Base-by-base conservation (phyloP, 441 rosid genomes). In the Croton setiger region DNA sequence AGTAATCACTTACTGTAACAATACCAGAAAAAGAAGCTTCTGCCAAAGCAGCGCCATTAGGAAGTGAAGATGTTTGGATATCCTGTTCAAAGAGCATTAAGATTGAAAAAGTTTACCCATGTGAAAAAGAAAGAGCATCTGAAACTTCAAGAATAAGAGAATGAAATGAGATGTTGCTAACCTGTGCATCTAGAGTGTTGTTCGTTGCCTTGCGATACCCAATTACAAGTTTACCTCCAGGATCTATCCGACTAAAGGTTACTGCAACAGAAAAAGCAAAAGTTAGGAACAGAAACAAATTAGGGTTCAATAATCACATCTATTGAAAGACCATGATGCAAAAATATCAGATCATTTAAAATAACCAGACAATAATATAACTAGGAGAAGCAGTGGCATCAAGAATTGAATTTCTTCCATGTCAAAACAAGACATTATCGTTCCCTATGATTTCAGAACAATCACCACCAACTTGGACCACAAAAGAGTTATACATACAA, bases 211-310 rank as follows among this genome's bases (percentile, higher is more conserved):
- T 95, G 53, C 98, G 89, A 60, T 84, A 88, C 60, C 98, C 98
- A 80, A 92, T 79, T 61, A 95, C 74, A 71, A 95, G 92, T 70
- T 90, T 95, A 69, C 89, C 88, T 35, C 92, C 91, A 27, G 97
- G 97, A 77, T 88, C 92, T 75, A 86, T 82, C 75, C 86, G 87
- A 74, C 97, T 92, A 81, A 92, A 95, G 67, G 83, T 95, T 64
- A 92, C 98, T 92, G 88, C 65, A 76, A 68, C 51, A 18, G 8
- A 62, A 68, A 52, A 57, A 17, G 48, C n/a, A 57, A 74, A 74
- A 62, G 64, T 48, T 54, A 70, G 68, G 52, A 48, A 62, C 54
- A 78, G 66, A 76, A 17, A 48, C 18, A 58, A 49, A 59, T 47
- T 53, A 49, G 17, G 58, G 44, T 41, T 39, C 14, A 69, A 37